Conservation (phyloP, 768 basidiomycete genomes). For the Pisolithus tinctorius region DNA sequence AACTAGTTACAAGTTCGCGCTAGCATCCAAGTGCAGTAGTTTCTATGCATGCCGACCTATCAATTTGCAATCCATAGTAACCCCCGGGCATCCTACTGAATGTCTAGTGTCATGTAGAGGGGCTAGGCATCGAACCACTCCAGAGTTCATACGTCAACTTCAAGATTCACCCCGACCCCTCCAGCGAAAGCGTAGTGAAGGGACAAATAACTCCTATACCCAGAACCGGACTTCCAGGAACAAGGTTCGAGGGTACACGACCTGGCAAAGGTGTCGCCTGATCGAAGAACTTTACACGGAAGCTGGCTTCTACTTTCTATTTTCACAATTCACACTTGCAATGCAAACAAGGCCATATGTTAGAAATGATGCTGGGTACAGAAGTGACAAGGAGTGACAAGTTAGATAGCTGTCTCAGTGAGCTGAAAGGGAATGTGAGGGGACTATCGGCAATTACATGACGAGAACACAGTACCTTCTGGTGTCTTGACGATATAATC, state of each 20-base stretch:
- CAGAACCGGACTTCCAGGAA: not conserved
- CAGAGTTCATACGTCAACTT: no score
- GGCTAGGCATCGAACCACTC: slow-evolving; percentile 52
- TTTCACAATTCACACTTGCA: not conserved
- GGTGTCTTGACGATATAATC: slow-evolving; percentile 94
- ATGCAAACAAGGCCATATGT: slow-evolving; percentile 2
- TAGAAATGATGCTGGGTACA: slow-evolving; percentile 16
- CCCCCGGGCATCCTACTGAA: slow-evolving; percentile 24
- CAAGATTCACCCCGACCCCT: no score
- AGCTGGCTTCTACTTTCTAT: not conserved
- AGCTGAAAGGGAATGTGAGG: slow-evolving; percentile 31
- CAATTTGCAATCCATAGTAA: no score
- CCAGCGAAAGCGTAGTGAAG: not conserved
- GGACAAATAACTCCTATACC: not conserved
- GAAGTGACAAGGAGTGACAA: slow-evolving; percentile 4
- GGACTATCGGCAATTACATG: slow-evolving; percentile 4
- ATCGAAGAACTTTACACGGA: not conserved
- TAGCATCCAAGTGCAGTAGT: no score
- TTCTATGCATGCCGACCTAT: no score
- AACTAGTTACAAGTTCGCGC: no score
- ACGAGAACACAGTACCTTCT: slow-evolving; percentile 45
- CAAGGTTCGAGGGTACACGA: not conserved
- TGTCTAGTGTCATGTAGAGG: slow-evolving; percentile 43
- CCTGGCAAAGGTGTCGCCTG: not conserved
- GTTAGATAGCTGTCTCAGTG: slow-evolving; percentile 30